Percentiles rank a stretch among this genome's conserved stretches.
phyloP scores from a whole-genome alignment of 352 stramenopile species.

The Phytophthora brassicae region DNA sequence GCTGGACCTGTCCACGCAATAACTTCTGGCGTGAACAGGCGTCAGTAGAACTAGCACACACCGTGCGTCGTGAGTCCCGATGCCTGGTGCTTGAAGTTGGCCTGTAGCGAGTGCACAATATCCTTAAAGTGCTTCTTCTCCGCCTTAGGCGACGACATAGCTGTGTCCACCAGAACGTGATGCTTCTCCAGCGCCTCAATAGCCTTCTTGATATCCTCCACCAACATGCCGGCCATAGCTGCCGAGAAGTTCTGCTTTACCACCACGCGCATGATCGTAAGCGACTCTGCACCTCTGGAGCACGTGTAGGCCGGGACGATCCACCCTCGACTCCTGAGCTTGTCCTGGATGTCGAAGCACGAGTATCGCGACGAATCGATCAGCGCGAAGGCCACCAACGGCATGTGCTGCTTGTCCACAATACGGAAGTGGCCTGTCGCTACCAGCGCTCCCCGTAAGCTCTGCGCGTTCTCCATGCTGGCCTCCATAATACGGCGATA shows the following conservation, averaged over 20 bases:
- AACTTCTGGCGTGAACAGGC: not conserved
- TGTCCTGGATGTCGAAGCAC: constrained; percentile 92
- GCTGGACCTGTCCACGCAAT: not conserved
- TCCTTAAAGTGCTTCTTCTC: constrained; percentile 70
- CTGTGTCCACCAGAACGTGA: constrained; percentile 69
- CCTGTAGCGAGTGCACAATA: constrained; percentile 64
- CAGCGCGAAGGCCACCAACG: constrained; percentile 85
- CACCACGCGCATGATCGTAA: constrained; percentile 90
- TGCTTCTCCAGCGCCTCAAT: constrained; percentile 83
- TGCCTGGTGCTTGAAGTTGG: constrained; percentile 75
- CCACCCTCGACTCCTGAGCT: constrained; percentile 84
- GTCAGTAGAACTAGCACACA: constrained; percentile 55
- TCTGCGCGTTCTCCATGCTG: constrained; percentile 86
- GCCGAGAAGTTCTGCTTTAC: constrained; percentile 91
- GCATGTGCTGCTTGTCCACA: constrained; percentile 91
- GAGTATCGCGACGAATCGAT: constrained; percentile 82
- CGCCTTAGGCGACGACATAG: constrained; percentile 78
- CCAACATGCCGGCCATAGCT: constrained; percentile 88
- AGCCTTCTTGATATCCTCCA: constrained; percentile 84
- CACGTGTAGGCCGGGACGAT: constrained; percentile 91
- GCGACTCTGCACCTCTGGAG: constrained; percentile 74
- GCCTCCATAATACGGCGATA: constrained; percentile 89
- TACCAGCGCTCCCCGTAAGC: constrained; percentile 73
- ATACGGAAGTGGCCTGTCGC: constrained; percentile 87
- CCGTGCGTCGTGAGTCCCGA: constrained; percentile 78